Base-by-base conservation (phyloP, 495 filamentous ascomycete genomes). In the Trichocladium antarcticum region DNA sequence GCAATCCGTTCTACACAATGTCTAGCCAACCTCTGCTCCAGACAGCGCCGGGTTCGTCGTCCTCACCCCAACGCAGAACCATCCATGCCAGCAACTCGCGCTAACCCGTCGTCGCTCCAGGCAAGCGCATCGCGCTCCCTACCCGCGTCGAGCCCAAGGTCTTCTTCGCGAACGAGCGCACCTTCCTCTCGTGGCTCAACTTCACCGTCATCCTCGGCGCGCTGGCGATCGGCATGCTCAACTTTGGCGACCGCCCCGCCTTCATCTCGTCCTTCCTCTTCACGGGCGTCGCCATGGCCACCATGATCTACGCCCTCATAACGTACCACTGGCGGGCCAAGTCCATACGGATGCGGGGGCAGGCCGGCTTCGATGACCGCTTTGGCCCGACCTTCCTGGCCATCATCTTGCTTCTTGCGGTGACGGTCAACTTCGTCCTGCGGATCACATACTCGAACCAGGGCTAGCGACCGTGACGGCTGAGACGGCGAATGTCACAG, bases 111-210 rank as follows among this genome's bases (percentile, higher is more conserved):
- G 48, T 19, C 39, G 37, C 29, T 50, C 27, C 60, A 88, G 89
- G 89, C 75, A 99, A 99, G 66, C 88, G 92, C 56, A 99, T 99
- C 65, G 89, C 93, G 53, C 87, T 99, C 53, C 92, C 92, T 45
- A 95, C 89, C 36, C 89, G 92, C 53, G 89, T 99, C 67, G 92
- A 99, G 65, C 92, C 92, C 34, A 99, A 99, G 69, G 92, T 98
- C 71, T 99, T 97, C 81, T 99, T 99, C 76, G 92, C 92, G 66
- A 97, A 97, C 74, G 92, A 99, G 74, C 89, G 92, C 44, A 99
- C 92, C 35, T 99, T 97, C 61, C 81, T 99, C 59, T 92, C 85
- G 62, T 99, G 93, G 93, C 84, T 99, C 57, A 97, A 97, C 74
- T 97, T 97, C 77, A 92, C 86, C 62, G 90, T 97, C 61, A 89